phyloP scores from a whole-genome alignment of 2,329 filamentous ascomycete species.

The Didymellaceae sp. region DNA sequence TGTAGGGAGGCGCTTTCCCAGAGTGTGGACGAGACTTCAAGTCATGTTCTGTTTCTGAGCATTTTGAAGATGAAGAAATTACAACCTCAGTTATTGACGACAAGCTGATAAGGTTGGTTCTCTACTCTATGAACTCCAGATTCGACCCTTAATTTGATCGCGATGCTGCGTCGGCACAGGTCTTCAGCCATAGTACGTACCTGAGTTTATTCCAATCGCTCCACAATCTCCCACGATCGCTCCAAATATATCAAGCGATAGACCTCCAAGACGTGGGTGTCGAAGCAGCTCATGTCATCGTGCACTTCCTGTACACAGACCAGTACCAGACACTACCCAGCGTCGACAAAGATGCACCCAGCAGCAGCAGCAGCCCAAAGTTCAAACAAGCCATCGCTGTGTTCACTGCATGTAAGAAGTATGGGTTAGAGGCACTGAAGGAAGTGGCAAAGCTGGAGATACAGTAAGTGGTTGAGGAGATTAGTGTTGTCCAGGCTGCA shows the following conservation, averaged over 20 bases:
- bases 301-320: constrained; percentile 35
- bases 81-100: background rate
- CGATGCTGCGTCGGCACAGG: background rate
- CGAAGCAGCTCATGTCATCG: constrained; percentile 25
- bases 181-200: background rate
- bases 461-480: background rate
- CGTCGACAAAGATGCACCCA: background rate
- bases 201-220: background rate
- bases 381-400: background rate
- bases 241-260: background rate
- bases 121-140: background rate
- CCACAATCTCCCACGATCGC: background rate
- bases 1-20: background rate
- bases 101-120: background rate
- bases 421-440: background rate
- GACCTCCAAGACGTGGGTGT: constrained; percentile 19
- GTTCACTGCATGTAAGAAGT: background rate
- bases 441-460: background rate
- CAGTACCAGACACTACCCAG: constrained; percentile 31
- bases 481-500: background rate
- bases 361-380: too few relatives aligned
- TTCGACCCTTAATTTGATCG: background rate
- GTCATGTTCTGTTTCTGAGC: background rate
- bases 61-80: background rate
- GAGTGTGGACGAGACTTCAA: background rate